These are phyloP conservation scores for slime mould (Dictyostelium discoideum) DNA, from an alignment of 78 protist genomes.

Conservation along the genomic window dicty_2.7 NC_007088.5:6588001-6588500, in stretches of 20 bases:
- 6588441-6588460: too few relatives aligned
- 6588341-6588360: not conserved
- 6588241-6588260: slow-evolving; percentile 85
- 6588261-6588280: slow-evolving; percentile 67
- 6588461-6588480: too few relatives aligned
- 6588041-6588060: slow-evolving; percentile 80
- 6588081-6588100: slow-evolving; percentile 81
- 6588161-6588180: slow-evolving; percentile 92
- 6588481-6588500: too few relatives aligned
- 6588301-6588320: slow-evolving; percentile 86
- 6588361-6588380: too few relatives aligned
- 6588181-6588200: slow-evolving; percentile 81
- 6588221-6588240: slow-evolving; percentile 78
- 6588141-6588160: slow-evolving; percentile 87
- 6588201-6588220: slow-evolving; percentile 75
- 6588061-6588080: slow-evolving; percentile 74
- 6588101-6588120: slow-evolving; percentile 77
- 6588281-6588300: slow-evolving; percentile 88
- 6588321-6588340: slow-evolving; percentile 54
- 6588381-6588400: too few relatives aligned
- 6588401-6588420: too few relatives aligned
- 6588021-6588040: slow-evolving; percentile 88
- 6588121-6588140: slow-evolving; percentile 82
- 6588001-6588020: slow-evolving; percentile 81
- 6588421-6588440: too few relatives aligned